Evolutionary conservation across 352 stramenopile species (phyloP).

Genomic region (Globisporangium cederbergense): DNA sequence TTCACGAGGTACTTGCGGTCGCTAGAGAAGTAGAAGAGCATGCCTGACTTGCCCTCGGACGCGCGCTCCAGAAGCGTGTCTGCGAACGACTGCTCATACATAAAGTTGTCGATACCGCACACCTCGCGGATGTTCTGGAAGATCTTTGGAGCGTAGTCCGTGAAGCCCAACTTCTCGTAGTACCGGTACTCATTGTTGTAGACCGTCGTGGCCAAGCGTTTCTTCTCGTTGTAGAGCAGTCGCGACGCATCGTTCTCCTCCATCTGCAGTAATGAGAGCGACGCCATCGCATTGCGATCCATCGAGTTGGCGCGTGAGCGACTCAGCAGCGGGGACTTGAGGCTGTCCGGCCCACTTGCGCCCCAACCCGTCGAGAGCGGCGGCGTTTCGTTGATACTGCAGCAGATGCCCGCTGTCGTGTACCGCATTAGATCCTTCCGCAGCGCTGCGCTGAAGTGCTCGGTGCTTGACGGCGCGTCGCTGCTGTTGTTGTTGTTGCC

Average conservation of each 20-base stretch:
- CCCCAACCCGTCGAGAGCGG: conserved; percentile 2
- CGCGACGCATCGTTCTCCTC: conserved; percentile 53
- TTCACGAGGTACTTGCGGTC: conserved; percentile 86
- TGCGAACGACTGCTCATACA: conserved; percentile 83
- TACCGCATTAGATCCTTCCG: conserved; percentile 86
- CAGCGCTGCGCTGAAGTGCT: conserved; percentile 77
- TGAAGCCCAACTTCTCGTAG: conserved; percentile 86
- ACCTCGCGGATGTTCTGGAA: conserved; percentile 83
- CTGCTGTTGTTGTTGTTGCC: conserved; percentile 28
- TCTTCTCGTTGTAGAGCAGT: conserved; percentile 77
- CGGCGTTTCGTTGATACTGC: conserved; percentile 64
- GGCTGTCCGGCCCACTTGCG: conserved; percentile 21
- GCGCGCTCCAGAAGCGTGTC: conserved; percentile 79
- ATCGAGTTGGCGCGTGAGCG: conserved; percentile 32
- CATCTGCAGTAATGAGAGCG: conserved; percentile 54
- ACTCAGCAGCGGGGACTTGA: conserved; percentile 42
- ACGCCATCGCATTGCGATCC: conserved; percentile 38
- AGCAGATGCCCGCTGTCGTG: conserved; percentile 79
- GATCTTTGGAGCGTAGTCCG: conserved; percentile 80
- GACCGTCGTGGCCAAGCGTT: conserved; percentile 73
- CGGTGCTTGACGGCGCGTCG: conserved; percentile 28
- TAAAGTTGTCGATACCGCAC: conserved; percentile 69
- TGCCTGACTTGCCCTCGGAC: conserved; percentile 83
- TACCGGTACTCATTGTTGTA: conserved; percentile 82
- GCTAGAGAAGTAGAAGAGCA: conserved; percentile 88